Evolutionary conservation across 768 basidiomycete species (phyloP).

Genomic region (Tephrocybe sp.): DNA sequence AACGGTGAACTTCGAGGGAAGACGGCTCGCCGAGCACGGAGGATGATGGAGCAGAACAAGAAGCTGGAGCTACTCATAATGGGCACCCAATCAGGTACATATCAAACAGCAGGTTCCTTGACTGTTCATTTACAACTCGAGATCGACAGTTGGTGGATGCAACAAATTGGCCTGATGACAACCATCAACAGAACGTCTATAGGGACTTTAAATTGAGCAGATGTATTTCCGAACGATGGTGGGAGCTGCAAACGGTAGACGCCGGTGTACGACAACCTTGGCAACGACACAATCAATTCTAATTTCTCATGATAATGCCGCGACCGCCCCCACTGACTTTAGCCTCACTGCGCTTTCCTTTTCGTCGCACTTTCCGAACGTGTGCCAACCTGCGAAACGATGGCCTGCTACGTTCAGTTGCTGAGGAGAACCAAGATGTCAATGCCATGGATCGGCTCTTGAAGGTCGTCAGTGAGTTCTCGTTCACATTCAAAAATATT

Average conservation of each 20-base stretch:
- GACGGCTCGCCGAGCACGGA: conserved; percentile 12
- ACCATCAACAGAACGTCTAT: not conserved
- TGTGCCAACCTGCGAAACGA: conserved; percentile 5
- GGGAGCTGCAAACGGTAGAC: no score
- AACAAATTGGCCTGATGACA: not conserved
- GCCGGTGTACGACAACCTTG: no score
- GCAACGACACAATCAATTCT: not conserved
- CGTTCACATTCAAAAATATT: not conserved
- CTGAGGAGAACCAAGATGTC: conserved; percentile 59
- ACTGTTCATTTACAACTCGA: not conserved
- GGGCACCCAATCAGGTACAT: not conserved
- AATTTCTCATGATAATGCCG: not conserved
- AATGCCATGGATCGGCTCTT: conserved; percentile 56
- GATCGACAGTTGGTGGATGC: not conserved
- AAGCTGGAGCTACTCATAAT: not conserved
- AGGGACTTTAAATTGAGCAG: no score
- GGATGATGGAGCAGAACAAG: conserved; percentile 2
- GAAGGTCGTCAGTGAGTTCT: conserved; percentile 54
- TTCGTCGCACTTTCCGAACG: conserved; percentile 10
- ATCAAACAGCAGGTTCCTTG: no score
- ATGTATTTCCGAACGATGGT: no score
- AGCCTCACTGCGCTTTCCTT: not conserved
- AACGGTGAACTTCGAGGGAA: conserved; percentile 1
- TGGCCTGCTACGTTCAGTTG: conserved; percentile 26
- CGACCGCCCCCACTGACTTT: not conserved